These are phyloP conservation scores for Candida nonsorbophila DNA, from an alignment of 805 yeast genomes.

Conservation along the genomic window DNA sequence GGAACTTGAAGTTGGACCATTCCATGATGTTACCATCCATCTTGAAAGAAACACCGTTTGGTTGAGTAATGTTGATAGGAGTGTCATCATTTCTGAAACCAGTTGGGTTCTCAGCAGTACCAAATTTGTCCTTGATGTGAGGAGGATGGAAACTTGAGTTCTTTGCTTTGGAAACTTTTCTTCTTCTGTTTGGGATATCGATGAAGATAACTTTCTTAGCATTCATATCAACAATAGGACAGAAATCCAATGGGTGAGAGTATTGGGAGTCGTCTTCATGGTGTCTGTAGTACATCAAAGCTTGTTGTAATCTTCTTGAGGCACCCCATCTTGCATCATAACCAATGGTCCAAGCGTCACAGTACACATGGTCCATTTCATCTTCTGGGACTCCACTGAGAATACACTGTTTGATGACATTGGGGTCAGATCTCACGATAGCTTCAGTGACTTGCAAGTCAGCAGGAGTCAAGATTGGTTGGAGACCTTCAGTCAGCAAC, in stretches of 20 bases:
- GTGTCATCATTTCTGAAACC: constrained; percentile 58
- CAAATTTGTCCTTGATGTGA: constrained; percentile 56
- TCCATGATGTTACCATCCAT: constrained; percentile 64
- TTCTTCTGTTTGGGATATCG: constrained; percentile 71
- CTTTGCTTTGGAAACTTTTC: constrained; percentile 62
- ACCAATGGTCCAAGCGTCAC: constrained; percentile 69
- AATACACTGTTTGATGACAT: constrained; percentile 67
- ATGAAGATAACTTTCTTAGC: constrained; percentile 62
- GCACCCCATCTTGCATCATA: constrained; percentile 78
- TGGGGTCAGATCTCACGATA: constrained; percentile 64
- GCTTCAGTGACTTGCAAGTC: constrained; percentile 62
- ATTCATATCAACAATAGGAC: constrained; percentile 77
- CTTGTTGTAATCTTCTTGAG: constrained; percentile 70
- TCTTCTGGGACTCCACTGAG: constrained; percentile 60
- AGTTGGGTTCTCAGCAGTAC: constrained; percentile 39
- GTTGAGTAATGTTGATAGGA: constrained; percentile 71
- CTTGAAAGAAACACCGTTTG: constrained; percentile 76
- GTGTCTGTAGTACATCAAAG: constrained; percentile 71
- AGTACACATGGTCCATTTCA: constrained; percentile 57
- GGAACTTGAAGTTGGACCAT: constrained; percentile 77
- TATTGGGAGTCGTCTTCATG: constrained; percentile 74
- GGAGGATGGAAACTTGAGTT: constrained; percentile 68
- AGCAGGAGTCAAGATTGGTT: constrained; percentile 69
- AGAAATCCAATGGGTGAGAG: constrained; percentile 74
- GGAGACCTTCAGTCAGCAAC: constrained; percentile 52